Base-by-base conservation (phyloP, 2,329 filamentous ascomycete species). In the Neopestalotiopsis sp. region DNA sequence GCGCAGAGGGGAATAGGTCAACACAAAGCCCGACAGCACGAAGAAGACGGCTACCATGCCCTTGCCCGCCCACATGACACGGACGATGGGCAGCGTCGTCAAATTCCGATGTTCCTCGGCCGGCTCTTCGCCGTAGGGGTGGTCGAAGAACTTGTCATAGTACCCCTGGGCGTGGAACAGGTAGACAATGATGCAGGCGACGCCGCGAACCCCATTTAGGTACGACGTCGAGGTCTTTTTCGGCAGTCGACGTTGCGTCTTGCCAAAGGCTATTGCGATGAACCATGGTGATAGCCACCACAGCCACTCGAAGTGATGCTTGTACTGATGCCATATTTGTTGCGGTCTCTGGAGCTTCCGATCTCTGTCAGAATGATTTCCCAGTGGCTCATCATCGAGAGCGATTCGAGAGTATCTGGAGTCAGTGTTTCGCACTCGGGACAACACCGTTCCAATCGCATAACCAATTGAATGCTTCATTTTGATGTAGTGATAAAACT, bases 31-130 rank as follows among this genome's bases (percentile, higher is more conserved):
- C n/a, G 66, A 68, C 3, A 68, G 66, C 1, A 64, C 66, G 59
- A 68, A 68, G 59, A 68, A 68, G 9, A 68, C 30, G 30, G 58
- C 45, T 4, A 63, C 66, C 66, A 68, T 68, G 56, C 59, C 59
- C 30, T 64, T 58, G n/a, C 66, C 66, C 3, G 53, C 61, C 14
- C 53, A 57, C 12, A 68, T 63, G 49, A 64, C 38, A 3, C 59
- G 40, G 17, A 68, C 12, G 13, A 68, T 64, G 14, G 65, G 65
- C 38, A 67, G 45, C 30, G 61, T 53, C 5, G 28, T 42, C 30
- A 67, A 20, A n/a, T 28, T 14, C n/a, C 32, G 63, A 17, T 67
- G 61, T 20, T 63, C 24, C n/a, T 34, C 42, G 20, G 42, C 45
- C 17, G 40, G 58, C 9, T 64, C 42, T 12, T 30, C 30, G 9